phyloP scores from a whole-genome alignment of 2,329 filamentous ascomycete genomes.

The Sordariomycetes sp. region DNA sequence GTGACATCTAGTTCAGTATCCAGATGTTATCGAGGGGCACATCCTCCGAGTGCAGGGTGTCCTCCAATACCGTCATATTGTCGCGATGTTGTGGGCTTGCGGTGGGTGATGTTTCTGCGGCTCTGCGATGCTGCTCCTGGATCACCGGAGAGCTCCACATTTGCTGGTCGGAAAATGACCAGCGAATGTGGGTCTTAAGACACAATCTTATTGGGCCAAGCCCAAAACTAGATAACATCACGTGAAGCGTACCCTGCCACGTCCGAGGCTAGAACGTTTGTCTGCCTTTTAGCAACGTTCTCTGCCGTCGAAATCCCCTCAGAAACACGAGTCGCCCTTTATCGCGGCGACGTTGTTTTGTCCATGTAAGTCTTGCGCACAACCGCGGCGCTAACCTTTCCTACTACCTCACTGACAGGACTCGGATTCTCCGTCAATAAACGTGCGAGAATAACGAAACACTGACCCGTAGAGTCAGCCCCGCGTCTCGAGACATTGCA shows the following conservation, averaged over 20 bases:
- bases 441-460: background rate
- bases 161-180: background rate
- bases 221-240: background rate
- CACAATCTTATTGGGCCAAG: background rate
- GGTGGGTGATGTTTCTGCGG: background rate
- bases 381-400: too few species aligned
- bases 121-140: background rate
- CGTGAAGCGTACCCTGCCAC: background rate
- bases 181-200: background rate
- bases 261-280: background rate
- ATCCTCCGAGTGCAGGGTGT: background rate
- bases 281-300: background rate
- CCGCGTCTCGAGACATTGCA: background rate
- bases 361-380: too few species aligned
- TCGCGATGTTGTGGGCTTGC: background rate
- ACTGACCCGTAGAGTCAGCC: background rate
- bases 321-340: background rate
- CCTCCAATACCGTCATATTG: background rate
- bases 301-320: background rate
- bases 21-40: background rate
- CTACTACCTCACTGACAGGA: too few species aligned
- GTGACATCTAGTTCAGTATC: background rate
- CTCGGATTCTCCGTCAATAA: background rate
- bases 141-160: background rate
- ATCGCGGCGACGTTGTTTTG: too few species aligned